A percentile compares a stretch with the other conserved stretches of the same genome.
These are phyloP conservation scores for Sporisorium exsertum DNA, from an alignment of 1,284 basidiomycete species.

Conservation along the genomic window DNA sequence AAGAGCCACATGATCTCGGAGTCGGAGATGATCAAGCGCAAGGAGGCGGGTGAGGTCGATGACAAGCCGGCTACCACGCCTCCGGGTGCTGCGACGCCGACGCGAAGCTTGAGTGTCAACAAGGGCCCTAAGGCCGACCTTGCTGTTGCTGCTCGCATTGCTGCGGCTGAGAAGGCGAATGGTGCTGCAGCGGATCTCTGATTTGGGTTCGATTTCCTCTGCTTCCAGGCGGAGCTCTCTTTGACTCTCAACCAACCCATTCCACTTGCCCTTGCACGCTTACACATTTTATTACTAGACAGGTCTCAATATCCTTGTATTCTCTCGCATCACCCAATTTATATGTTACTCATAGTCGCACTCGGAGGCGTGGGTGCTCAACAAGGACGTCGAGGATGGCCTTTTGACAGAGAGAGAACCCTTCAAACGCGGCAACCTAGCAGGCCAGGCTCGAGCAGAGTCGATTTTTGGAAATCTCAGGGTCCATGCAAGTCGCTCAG, in stretches of 20 bases:
- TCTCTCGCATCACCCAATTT: neutral
- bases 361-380: neutral
- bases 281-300: neutral
- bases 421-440: too few species aligned
- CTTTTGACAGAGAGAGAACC: too few species aligned
- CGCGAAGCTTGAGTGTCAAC: slow-evolving; percentile 41
- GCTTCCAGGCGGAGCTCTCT: neutral
- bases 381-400: too few species aligned
- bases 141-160: slow-evolving; percentile 43
- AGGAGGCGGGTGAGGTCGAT: slow-evolving; percentile 43
- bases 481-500: neutral
- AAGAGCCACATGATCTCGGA: slow-evolving; percentile 64
- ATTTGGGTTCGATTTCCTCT: neutral
- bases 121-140: slow-evolving; percentile 35
- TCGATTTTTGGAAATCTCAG: neutral
- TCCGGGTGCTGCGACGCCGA: slow-evolving; percentile 51
- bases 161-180: slow-evolving; percentile 48
- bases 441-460: too few species aligned
- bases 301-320: neutral
- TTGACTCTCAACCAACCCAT: neutral
- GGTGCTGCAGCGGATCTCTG: slow-evolving; percentile 24
- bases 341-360: neutral
- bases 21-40: slow-evolving; percentile 49
- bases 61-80: slow-evolving; percentile 54
- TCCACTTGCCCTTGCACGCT: neutral